A percentile compares a stretch with the other conserved stretches of the same genome.
Conservation (phyloP, 2,329 filamentous ascomycete genomes). For the Beauveria caledonica region DNA sequence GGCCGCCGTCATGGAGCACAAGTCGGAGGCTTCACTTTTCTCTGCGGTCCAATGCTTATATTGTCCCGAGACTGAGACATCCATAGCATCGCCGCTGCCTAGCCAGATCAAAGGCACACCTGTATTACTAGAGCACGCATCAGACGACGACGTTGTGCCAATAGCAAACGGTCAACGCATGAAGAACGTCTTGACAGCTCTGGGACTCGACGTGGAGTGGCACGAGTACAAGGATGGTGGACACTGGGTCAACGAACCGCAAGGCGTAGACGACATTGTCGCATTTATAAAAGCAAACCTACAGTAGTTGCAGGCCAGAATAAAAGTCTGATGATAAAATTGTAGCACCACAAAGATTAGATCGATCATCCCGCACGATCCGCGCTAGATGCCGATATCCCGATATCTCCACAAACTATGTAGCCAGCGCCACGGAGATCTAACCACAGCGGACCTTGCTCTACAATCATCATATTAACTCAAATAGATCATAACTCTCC, state of each 20-base stretch:
- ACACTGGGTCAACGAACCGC: constrained; percentile 1
- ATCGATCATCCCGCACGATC: not conserved
- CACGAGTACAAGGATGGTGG: not conserved
- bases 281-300: not conserved
- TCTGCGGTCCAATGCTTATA: not conserved
- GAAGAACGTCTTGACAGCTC: not conserved
- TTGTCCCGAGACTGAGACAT: not conserved
- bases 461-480: not conserved
- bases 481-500: not conserved
- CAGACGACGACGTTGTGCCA: not conserved
- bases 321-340: too few relatives aligned
- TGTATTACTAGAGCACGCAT: not conserved
- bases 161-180: not conserved
- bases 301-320: not conserved
- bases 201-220: not conserved
- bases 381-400: not conserved
- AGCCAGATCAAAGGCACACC: not conserved
- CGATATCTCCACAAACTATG: not conserved
- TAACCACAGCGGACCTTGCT: not conserved
- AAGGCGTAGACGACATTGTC: constrained; percentile 1
- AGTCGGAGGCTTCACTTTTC: not conserved
- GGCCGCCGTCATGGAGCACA: not conserved
- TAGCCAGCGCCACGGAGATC: not conserved
- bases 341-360: not conserved
- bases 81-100: not conserved